These are phyloP conservation scores for Chimonanthus salicifolius DNA, from an alignment of 164 flowering plant genomes.

Conservation along the genomic window DNA sequence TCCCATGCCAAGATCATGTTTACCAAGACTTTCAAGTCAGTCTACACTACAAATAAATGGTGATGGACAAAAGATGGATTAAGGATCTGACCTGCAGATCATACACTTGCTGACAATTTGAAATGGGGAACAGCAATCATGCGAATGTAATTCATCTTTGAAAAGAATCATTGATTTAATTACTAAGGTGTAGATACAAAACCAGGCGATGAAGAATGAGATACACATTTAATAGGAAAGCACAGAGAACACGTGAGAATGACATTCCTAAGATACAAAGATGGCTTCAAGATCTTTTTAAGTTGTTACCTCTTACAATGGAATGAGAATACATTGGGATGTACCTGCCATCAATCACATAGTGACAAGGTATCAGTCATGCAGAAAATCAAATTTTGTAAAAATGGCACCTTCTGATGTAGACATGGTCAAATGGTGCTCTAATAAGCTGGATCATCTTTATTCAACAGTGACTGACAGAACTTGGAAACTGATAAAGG, in stretches of 20 bases:
- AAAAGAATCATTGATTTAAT: too few relatives aligned
- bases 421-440: background rate
- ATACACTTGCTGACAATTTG: too few relatives aligned
- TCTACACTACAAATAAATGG: too few relatives aligned
- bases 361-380: background rate
- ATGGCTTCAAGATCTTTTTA: background rate
- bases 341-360: background rate
- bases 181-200: too few relatives aligned
- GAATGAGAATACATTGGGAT: background rate
- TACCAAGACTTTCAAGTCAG: too few relatives aligned
- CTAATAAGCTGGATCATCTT: background rate
- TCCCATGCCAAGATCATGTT: too few relatives aligned
- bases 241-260: background rate
- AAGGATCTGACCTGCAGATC: too few relatives aligned
- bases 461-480: background rate
- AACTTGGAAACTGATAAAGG: background rate
- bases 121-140: too few relatives aligned
- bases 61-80: too few relatives aligned
- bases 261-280: background rate
- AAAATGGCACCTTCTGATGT: background rate
- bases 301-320: background rate
- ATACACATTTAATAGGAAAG: background rate
- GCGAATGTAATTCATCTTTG: too few relatives aligned
- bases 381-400: background rate
- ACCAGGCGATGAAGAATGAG: too few relatives aligned